Evolutionary conservation across 306 rosid species (phyloP).

Genomic region (Lathyrus oleraceus): DNA sequence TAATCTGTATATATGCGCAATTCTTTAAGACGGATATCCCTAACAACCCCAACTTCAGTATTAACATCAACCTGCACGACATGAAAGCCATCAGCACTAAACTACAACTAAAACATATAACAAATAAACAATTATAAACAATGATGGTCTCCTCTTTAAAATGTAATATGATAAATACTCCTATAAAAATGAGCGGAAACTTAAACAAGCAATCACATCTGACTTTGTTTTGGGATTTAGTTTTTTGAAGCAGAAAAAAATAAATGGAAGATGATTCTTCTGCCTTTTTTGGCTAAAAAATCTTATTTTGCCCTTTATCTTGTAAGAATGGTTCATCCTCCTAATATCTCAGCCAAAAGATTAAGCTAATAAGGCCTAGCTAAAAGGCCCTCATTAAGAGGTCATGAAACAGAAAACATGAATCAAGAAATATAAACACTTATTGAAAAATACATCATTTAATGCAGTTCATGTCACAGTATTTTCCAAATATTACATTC

Average conservation of each 20-base stretch:
- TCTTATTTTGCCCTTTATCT: background rate
- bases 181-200: background rate
- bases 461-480: background rate
- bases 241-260: background rate
- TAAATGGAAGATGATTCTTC: background rate
- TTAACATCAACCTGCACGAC: slow-evolving; percentile 88
- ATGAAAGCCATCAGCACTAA: slow-evolving; percentile 38
- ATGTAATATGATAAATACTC: background rate
- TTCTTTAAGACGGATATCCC: slow-evolving; percentile 93
- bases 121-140: background rate
- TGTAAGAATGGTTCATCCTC: slow-evolving; percentile 12
- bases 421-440: background rate
- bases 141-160: background rate
- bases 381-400: background rate
- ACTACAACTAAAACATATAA: slow-evolving; percentile 18
- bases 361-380: background rate
- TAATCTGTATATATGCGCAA: slow-evolving; percentile 94
- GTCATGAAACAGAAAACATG: background rate
- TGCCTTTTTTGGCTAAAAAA: slow-evolving; percentile 1
- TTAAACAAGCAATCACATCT: slow-evolving; percentile 1
- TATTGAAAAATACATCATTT: background rate
- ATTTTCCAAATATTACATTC: background rate
- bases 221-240: background rate
- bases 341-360: slow-evolving; percentile 1
- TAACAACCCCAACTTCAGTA: slow-evolving; percentile 98